Evolutionary conservation across 768 basidiomycete species (phyloP), one percentile per base, ranked within the genome.

Genomic region (Mycena vitilis): DNA sequence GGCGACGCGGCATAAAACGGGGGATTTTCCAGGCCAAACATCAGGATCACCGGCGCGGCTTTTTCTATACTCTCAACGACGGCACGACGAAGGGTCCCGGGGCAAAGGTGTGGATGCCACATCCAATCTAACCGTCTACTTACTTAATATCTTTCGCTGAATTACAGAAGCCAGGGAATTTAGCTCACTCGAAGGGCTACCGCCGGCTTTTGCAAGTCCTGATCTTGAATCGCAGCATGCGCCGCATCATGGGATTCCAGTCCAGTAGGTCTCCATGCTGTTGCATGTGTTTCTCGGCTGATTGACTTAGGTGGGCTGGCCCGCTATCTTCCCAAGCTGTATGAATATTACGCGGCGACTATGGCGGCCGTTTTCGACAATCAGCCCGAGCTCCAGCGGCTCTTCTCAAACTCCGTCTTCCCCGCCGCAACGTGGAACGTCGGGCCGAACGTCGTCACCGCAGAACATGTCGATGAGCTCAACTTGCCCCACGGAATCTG

Each of bases 401-500:
- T 13, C 6, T 60, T 60, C 45, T 0, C 8, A 5, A 60, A 60
- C 36, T 48, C 59, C 0, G 45, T 60, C 2, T 60, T 60, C 45
- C 58, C 58, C 5, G 13, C 34, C 5, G 30, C 25, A 0, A 59
- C 44, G 1, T 45, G 8, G 9, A 59, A 59, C 13, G 13, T 34
- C 1, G 59, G 59, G 0, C 58, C 58, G 0, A 36, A 54, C 22
- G 66, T 66, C 10, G 49, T 69, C 5, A 48, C 54, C 2, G 22
- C 54, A n/a, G 69, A 73, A 25, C 47, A 53, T 11, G 16, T 22
- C 30, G 68, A 64, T 37, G 30, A 40, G 5, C 71, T 65, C 55
- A 48, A 53, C n/a, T 22, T 62, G 2, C 38, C 38, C 1, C 22
- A 67, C 25, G 56, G 59, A 44, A 66, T 69, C 30, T 73, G 73